Evolutionary conservation across 768 basidiomycete species (phyloP), one percentile per base, ranked within the genome.

Genomic region (Mycena vitilis): DNA sequence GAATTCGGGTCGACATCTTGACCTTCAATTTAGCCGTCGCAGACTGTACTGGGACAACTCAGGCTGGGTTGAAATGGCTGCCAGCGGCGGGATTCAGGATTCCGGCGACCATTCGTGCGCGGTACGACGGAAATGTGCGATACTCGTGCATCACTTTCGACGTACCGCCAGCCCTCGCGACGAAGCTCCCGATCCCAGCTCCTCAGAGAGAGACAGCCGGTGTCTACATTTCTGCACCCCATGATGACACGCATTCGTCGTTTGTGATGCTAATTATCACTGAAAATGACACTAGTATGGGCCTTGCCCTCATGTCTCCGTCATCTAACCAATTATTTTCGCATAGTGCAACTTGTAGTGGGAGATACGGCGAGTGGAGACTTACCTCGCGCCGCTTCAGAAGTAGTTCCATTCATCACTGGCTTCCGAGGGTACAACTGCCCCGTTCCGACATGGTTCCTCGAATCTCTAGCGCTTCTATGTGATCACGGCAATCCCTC

Each of bases 271-370:
- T 73, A 0, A 15, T 55, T 7, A 23, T 38, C 5, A 70, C 58
- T n/a, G 71, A 68, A 40, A 62, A 65, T 18, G 37, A 70, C 23
- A 66, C 44, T 2, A 63, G 72, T 73, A 44, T n/a, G 36, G n/a
- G 7, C 22, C 40, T 23, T 23, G 1, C 20, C 30, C 2, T 3
- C 5, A 5, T 38, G 20, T 20, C 8, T n/a, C 53, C 4, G 30
- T 36, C 12, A n/a, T 30, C 30, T 30, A 30, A 30, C 30, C 2
- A 30, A 30, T 30, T 30, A 2, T 30, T 30, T 36, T 47, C 30
- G 15, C 54, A 4, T 20, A 72, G 60, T 65, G 23, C 69, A 66
- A 42, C 13, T 70, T 2, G 12, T 66, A 0, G 37, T 62, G 7
- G 59, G 42, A 7, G 60, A 63, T 51, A 53, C 55, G 22, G 30